Conservation (phyloP, 179 eudicot genomes). For the Gypsophila paniculata region DNA sequence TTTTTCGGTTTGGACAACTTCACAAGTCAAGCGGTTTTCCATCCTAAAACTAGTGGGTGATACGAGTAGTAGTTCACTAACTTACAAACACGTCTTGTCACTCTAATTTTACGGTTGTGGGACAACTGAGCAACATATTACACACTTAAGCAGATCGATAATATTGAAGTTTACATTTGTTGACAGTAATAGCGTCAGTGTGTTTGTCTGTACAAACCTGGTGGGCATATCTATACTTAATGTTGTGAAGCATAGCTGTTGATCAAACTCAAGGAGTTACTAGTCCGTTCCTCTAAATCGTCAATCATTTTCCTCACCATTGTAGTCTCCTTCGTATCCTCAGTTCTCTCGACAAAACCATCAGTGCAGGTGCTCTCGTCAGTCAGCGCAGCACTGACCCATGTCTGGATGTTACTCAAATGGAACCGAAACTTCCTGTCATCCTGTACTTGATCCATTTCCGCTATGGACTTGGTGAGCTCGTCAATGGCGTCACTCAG, state of each 20-base stretch:
- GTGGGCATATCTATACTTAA: neutral
- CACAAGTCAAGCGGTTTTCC: too few relatives aligned
- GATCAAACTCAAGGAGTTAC: neutral
- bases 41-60: too few relatives aligned
- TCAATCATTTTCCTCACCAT: neutral
- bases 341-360: neutral
- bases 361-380: neutral
- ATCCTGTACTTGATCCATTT: neutral
- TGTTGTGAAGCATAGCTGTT: constrained; percentile 1
- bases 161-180: too few relatives aligned
- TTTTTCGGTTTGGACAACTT: too few relatives aligned
- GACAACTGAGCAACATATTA: too few relatives aligned
- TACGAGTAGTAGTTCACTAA: too few relatives aligned
- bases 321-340: neutral
- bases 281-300: neutral
- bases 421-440: neutral
- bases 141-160: too few relatives aligned
- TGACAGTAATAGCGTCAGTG: too few relatives aligned
- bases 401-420: neutral
- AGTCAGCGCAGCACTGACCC: constrained; percentile 5
- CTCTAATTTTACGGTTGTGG: too few relatives aligned
- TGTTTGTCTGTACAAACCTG: neutral
- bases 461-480: neutral
- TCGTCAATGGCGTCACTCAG: neutral
- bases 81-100: too few relatives aligned